A percentile compares a stretch with the other conserved stretches of the same genome.
phyloP scores from a whole-genome alignment of 306 rosid species.

The Prunus davidiana region DNA sequence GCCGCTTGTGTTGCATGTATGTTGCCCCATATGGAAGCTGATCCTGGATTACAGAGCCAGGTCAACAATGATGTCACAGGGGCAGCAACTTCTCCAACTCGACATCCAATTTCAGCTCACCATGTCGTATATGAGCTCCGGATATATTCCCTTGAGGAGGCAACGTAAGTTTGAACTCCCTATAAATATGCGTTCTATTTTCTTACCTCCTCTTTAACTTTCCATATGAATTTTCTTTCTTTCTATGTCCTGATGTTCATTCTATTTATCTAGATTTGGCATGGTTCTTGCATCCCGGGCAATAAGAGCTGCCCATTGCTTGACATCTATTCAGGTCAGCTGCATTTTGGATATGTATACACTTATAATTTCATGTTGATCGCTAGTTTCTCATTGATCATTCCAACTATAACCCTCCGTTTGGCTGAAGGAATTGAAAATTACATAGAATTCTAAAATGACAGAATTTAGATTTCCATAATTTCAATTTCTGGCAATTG shows the following conservation, averaged over 20 bases:
- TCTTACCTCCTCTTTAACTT: slow-evolving; percentile 10
- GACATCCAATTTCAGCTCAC: slow-evolving; percentile 93
- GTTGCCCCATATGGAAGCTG: slow-evolving; percentile 86
- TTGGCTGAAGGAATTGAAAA: too few species aligned
- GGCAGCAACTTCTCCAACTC: slow-evolving; percentile 83
- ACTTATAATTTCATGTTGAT: background rate
- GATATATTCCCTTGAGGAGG: slow-evolving; percentile 91
- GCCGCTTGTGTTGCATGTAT: slow-evolving; percentile 98
- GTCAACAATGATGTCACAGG: slow-evolving; percentile 58
- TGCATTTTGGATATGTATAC: slow-evolving; percentile 11
- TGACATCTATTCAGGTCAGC: slow-evolving; percentile 93
- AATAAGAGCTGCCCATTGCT: slow-evolving; percentile 95
- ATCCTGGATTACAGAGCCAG: slow-evolving; percentile 69
- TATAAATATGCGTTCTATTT: background rate
- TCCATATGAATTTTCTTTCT: slow-evolving; percentile 13
- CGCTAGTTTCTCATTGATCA: background rate
- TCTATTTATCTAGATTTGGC: slow-evolving; percentile 61
- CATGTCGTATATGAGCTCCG: slow-evolving; percentile 93
- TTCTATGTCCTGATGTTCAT: slow-evolving; percentile 15
- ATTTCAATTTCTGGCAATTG: too few species aligned
- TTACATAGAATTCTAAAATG: too few species aligned
- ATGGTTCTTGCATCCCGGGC: slow-evolving; percentile 85
- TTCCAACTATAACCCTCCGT: too few species aligned
- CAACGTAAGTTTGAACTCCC: slow-evolving; percentile 54
- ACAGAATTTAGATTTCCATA: too few species aligned